Evolutionary conservation across 805 yeast genomes (phyloP).

Genomic region (Kurtzmaniella cleridarum): DNA sequence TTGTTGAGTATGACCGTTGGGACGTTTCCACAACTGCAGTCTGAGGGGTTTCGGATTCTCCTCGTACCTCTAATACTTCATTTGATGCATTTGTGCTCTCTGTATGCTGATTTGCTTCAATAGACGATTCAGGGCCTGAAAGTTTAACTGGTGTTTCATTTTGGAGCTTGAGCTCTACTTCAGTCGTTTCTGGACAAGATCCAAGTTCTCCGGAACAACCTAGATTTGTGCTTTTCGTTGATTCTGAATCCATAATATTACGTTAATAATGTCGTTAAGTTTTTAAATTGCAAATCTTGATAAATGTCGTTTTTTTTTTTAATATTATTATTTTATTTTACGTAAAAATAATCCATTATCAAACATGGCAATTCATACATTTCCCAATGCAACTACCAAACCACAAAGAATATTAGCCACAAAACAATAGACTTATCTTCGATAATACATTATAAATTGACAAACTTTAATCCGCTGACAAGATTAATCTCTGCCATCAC

Average conservation of each 20-base stretch:
- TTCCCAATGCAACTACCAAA: too few species aligned
- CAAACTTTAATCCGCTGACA: too few species aligned
- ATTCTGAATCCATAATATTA: constrained; percentile 1
- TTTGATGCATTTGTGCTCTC: constrained; percentile 1
- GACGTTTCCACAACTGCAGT: background rate
- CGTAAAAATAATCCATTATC: too few species aligned
- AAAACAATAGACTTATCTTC: too few species aligned
- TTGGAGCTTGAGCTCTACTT: background rate
- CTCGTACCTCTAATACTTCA: background rate
- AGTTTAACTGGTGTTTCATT: constrained; percentile 13
- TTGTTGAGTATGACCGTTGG: constrained; percentile 17
- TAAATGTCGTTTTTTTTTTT: too few species aligned
- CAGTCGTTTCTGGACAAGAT: too few species aligned
- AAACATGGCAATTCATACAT: too few species aligned
- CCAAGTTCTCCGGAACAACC: too few species aligned
- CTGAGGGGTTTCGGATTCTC: background rate
- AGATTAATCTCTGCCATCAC: too few species aligned
- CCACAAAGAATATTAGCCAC: too few species aligned
- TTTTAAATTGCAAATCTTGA: background rate
- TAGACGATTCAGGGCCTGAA: constrained; percentile 6
- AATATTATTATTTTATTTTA: too few species aligned
- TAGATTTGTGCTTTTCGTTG: background rate
- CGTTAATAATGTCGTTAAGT: background rate
- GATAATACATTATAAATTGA: too few species aligned
- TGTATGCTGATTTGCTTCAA: background rate